Base-by-base conservation (phyloP, 2,329 filamentous ascomycete genomes). In the Chaetomium globosum region DNA sequence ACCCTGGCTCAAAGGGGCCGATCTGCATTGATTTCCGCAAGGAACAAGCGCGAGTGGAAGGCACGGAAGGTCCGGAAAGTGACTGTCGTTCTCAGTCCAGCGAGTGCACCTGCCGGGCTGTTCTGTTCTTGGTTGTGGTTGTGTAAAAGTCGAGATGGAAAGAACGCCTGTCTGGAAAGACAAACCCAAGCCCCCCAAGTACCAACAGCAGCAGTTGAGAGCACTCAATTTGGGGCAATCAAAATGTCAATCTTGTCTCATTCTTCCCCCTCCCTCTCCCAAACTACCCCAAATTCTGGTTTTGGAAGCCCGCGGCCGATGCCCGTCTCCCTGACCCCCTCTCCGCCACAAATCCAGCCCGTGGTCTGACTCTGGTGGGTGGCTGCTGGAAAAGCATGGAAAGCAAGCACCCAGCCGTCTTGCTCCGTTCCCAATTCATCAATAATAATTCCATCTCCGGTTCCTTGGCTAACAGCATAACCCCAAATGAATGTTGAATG, bases 361-460 rank as follows among this genome's bases (percentile, higher is more conserved):
- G 46, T 51, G 60, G 60, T 6, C 43, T 49, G 28, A 13, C 46
- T 43, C 19, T 19, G 39, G 26, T 53, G 13, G 19, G 30, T 52
- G 54, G 23, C 23, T 36, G 3, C 30, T 26, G 8, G 21, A 39
- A 23, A n/a, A 53, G n/a, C 51, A 58, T 30, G 52, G 28, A 33
- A 33, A 46, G 30, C 28, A 30, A 59, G 9, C 48, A 58, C 52
- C 36, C 21, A 31, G 58, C 2, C 10, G 30, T 43, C 59, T 60
- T 36, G 54, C 55, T 69, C 68, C 68, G 68, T 67, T 68, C 64
- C 62, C 63, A 54, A 68, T 67, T 65, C 53, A 65, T 66, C 52
- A 54, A 19, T 28, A 16, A 16, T 31, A 13, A 30, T n/a, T 28
- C 39, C 51, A 56, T 51, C 36, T 51, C 54, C 51, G 51, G 53